Evolutionary conservation across 257 asterid species (phyloP).

Genomic region (Solanum etuberosum): DNA sequence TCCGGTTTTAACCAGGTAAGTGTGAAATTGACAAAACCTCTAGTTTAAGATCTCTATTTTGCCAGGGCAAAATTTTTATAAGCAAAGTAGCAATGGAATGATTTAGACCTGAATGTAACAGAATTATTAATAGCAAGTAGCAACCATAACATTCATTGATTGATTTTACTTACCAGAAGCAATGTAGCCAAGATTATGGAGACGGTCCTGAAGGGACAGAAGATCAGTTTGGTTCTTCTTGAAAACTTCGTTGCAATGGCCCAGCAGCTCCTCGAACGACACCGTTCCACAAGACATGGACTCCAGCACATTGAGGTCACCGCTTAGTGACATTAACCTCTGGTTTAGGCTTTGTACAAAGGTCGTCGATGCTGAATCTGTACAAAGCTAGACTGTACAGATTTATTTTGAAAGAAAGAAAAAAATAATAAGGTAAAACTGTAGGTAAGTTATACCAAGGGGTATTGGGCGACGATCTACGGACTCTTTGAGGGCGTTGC

Average conservation of each 20-base stretch:
- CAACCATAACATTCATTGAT: background rate
- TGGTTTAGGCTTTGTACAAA: constrained; percentile 63
- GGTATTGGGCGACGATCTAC: constrained; percentile 86
- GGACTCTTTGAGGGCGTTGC: constrained; percentile 68
- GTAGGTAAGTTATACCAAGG: constrained; percentile 36
- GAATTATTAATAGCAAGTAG: background rate
- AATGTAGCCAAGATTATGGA: constrained; percentile 7
- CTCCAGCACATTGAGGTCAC: constrained; percentile 77
- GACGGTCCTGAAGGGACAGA: constrained; percentile 44
- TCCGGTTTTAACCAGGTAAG: background rate
- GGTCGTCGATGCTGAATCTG: constrained; percentile 87
- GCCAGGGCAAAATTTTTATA: background rate
- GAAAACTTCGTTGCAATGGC: constrained; percentile 77
- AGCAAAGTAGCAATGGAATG: background rate
- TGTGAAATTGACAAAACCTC: background rate
- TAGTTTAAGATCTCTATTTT: background rate
- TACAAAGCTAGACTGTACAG: background rate
- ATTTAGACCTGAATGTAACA: background rate
- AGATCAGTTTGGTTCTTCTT: constrained; percentile 53
- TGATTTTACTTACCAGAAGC: constrained; percentile 1
- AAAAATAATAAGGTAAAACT: background rate
- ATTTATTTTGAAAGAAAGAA: background rate
- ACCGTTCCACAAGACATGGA: constrained; percentile 81
- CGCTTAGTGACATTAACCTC: constrained; percentile 37
- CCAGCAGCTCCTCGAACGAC: constrained; percentile 91